Evolutionary conservation across 768 basidiomycete species (phyloP).

Genomic region (Lactarius sp.): DNA sequence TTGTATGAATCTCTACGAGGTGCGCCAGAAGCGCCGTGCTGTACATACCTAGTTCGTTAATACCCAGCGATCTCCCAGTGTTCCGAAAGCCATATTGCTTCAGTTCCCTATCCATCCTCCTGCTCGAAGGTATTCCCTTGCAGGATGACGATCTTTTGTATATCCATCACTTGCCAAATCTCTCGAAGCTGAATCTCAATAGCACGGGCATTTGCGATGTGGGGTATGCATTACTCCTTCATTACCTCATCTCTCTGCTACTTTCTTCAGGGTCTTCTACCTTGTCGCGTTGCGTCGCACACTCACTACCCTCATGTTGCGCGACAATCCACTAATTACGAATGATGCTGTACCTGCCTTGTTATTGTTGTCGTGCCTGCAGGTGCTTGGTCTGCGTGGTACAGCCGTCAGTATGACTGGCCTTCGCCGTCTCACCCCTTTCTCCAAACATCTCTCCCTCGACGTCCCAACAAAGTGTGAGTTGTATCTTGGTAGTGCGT

Average conservation of each 20-base stretch:
- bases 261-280: slow-evolving; percentile 45
- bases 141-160: neutral
- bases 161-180: slow-evolving; percentile 3
- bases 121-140: neutral
- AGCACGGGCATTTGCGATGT: slow-evolving; percentile 35
- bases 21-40: neutral
- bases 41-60: neutral
- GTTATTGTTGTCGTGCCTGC: slow-evolving; percentile 42
- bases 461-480: slow-evolving; percentile 53
- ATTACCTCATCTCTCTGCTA: neutral
- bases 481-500: slow-evolving; percentile 49
- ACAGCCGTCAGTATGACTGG: slow-evolving; percentile 56
- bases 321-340: slow-evolving; percentile 48
- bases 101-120: neutral
- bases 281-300: slow-evolving; percentile 52
- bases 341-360: slow-evolving; percentile 56
- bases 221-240: neutral
- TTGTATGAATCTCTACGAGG: neutral
- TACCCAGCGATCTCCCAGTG: neutral
- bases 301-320: slow-evolving; percentile 48
- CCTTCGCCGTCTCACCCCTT: slow-evolving; percentile 45
- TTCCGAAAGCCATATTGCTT: neutral
- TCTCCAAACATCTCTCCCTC: slow-evolving; percentile 42
- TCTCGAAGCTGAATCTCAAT: slow-evolving; percentile 32
- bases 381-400: slow-evolving; percentile 46